Evolutionary conservation across 1,139 yeast genomes (phyloP).

Genomic region (Ashbya aceris): DNA sequence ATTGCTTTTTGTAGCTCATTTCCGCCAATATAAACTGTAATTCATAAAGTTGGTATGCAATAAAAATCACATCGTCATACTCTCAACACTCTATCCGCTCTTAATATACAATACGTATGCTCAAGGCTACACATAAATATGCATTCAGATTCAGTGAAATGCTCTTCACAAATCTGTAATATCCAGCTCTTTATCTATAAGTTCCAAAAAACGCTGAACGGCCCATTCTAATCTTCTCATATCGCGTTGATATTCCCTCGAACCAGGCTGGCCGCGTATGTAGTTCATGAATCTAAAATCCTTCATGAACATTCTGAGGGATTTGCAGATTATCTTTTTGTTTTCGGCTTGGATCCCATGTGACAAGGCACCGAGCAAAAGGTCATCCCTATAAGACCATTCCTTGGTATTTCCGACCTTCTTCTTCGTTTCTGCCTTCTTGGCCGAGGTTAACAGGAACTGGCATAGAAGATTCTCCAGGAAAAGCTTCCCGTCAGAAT

Average conservation of each 20-base stretch:
- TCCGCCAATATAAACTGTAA: background rate
- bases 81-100: background rate
- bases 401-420: conserved; percentile 30
- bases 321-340: conserved; percentile 48
- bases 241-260: conserved; percentile 39
- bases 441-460: conserved; percentile 56
- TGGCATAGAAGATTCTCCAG: conserved; percentile 65
- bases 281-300: conserved; percentile 44
- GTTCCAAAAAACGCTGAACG: conserved; percentile 11
- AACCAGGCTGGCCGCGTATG: conserved; percentile 34
- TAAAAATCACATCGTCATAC: background rate
- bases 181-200: conserved; percentile 16
- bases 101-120: background rate
- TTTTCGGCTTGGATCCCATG: conserved; percentile 51
- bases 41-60: conserved; percentile 1
- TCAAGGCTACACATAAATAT: background rate
- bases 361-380: conserved; percentile 44
- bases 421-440: conserved; percentile 54
- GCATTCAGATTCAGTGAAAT: background rate
- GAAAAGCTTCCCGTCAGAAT: conserved; percentile 56
- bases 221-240: conserved; percentile 62
- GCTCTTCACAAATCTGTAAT: background rate
- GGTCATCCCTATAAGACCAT: conserved; percentile 44
- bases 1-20: background rate
- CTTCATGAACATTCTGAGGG: conserved; percentile 62